These are phyloP conservation scores for Singerocomus rubriflavus DNA, from an alignment of 1,284 basidiomycete species.

Conservation along the genomic window DNA sequence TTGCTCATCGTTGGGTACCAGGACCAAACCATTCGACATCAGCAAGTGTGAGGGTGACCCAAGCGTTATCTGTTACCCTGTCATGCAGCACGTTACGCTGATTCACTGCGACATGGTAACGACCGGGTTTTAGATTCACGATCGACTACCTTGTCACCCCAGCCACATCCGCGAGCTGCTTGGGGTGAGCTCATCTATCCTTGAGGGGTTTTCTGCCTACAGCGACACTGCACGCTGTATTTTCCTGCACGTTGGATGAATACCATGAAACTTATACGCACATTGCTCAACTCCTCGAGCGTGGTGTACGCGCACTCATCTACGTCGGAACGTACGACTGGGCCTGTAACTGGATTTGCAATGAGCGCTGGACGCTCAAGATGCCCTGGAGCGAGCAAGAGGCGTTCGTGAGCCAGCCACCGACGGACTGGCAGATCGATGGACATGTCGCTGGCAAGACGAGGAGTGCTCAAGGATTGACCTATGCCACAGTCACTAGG, in stretches of 20 bases:
- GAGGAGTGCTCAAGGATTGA: constrained; percentile 54
- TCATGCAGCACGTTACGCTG: constrained; percentile 36
- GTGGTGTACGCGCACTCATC: constrained; percentile 65
- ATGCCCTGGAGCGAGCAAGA: constrained; percentile 59
- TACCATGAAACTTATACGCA: constrained; percentile 49
- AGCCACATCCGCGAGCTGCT: constrained; percentile 44
- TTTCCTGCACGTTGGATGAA: constrained; percentile 38
- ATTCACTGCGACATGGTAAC: constrained; percentile 29
- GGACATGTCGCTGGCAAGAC: constrained; percentile 52
- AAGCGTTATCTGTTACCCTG: constrained; percentile 46
- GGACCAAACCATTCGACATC: constrained; percentile 55
- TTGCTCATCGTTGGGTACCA: constrained; percentile 12
- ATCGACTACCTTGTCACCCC: constrained; percentile 49
- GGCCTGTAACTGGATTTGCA: constrained; percentile 74
- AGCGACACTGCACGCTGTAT: constrained; percentile 34
- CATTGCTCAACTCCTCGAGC: constrained; percentile 67
- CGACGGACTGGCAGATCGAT: constrained; percentile 53
- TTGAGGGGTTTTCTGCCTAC: constrained; percentile 48
- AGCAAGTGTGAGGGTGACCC: constrained; percentile 48
- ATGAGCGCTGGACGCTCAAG: constrained; percentile 58
- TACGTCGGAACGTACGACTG: constrained; percentile 71
- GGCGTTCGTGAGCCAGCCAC: constrained; percentile 42
- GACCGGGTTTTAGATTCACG: constrained; percentile 39
- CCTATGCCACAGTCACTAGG: constrained; percentile 55
- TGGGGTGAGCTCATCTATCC: constrained; percentile 51